Conservation (phyloP, 2,329 filamentous ascomycete species). For the Xylariaceae sp. region DNA sequence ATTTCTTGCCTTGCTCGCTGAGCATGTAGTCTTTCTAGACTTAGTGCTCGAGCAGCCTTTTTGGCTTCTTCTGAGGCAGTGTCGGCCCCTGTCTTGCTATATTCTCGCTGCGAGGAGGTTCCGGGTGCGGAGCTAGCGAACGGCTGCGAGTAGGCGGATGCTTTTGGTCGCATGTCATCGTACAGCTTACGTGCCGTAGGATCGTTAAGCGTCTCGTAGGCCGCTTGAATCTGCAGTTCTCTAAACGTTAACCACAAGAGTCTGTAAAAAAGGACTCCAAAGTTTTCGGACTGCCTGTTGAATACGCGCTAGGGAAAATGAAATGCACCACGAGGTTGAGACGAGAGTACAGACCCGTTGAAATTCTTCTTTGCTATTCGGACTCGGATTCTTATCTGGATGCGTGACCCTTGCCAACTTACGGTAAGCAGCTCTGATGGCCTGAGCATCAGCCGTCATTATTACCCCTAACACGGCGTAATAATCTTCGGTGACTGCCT, state of each 20-base stretch:
- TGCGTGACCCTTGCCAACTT: background rate
- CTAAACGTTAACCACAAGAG: background rate
- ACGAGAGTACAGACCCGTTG: background rate
- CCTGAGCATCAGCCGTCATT: background rate
- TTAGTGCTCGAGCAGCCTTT: background rate
- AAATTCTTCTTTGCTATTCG: background rate
- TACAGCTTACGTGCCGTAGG: background rate
- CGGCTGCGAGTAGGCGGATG: background rate
- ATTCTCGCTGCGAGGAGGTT: background rate
- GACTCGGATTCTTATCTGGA: background rate
- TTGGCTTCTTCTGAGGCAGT: background rate
- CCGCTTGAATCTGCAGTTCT: constrained; percentile 1
- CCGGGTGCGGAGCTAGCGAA: too few relatives aligned
- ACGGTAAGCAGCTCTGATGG: background rate
- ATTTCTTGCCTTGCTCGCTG: background rate
- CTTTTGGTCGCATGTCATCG: background rate
- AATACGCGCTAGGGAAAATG: too few relatives aligned
- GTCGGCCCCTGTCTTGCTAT: background rate
- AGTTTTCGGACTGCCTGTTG: too few relatives aligned
- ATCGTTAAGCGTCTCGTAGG: constrained; percentile 14
- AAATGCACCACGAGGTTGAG: background rate
- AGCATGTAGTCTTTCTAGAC: background rate
- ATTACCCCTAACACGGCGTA: background rate
- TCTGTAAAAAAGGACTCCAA: too few relatives aligned
- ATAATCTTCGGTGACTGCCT: background rate